Conservation (phyloP, 306 rosid species). For the Malus asiatica region DNA sequence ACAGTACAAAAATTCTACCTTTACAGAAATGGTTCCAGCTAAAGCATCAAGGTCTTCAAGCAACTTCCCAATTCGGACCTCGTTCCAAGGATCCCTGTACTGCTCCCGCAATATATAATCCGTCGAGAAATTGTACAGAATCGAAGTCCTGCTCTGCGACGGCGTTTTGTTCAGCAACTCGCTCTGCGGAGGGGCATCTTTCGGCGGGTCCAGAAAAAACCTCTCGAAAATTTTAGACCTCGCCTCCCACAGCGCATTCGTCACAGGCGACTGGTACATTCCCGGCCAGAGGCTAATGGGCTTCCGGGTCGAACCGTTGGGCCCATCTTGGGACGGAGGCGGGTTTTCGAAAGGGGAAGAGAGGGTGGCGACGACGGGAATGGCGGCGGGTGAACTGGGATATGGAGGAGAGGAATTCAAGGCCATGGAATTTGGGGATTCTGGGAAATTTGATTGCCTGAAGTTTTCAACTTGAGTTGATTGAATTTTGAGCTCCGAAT, state of each 20-base stretch:
- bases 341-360: constrained; percentile 15
- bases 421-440: constrained; percentile 35
- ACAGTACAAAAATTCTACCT: constrained; percentile 31
- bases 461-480: too few relatives aligned
- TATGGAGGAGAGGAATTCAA: constrained; percentile 34
- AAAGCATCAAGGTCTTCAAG: constrained; percentile 94
- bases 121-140: constrained; percentile 64
- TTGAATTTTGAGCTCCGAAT: not conserved
- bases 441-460: not conserved
- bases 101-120: constrained; percentile 78
- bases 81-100: constrained; percentile 94
- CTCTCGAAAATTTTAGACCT: constrained; percentile 59
- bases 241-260: constrained; percentile 87
- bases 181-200: constrained; percentile 84
- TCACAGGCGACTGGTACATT: constrained; percentile 93
- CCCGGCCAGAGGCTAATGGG: constrained; percentile 88
- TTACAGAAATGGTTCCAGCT: constrained; percentile 84
- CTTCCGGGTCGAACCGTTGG: constrained; percentile 28
- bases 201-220: constrained; percentile 61
- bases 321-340: constrained; percentile 7
- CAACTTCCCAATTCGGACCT: constrained; percentile 78
- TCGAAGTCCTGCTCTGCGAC: constrained; percentile 70
- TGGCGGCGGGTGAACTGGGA: constrained; percentile 23
- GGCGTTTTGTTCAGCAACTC: constrained; percentile 73
- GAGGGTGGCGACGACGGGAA: constrained; percentile 49